A percentile compares a stretch with the other conserved stretches of the same genome.
Conservation (phyloP, 371 early-diverging fungal species). For the Lichtheimia corymbifera region DNA sequence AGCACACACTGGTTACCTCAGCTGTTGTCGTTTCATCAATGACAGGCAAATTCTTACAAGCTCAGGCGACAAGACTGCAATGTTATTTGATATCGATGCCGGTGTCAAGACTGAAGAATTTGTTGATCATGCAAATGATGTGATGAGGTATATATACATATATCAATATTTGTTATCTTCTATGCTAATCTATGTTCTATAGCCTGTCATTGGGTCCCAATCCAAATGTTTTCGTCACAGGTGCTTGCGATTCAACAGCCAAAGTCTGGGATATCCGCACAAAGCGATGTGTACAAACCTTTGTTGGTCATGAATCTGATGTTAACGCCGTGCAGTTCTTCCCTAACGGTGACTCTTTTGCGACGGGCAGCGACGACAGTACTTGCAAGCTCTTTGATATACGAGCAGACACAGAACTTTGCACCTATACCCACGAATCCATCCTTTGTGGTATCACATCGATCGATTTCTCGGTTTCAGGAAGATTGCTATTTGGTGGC, state of each 20-base stretch:
- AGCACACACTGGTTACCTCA: slow-evolving; percentile 97
- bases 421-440: slow-evolving; percentile 94
- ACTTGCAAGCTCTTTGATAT: slow-evolving; percentile 97
- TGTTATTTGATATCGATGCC: slow-evolving; percentile 98
- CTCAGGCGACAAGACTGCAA: slow-evolving; percentile 96
- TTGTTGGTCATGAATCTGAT: slow-evolving; percentile 96
- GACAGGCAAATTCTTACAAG: slow-evolving; percentile 92
- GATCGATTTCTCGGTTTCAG: slow-evolving; percentile 93
- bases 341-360: slow-evolving; percentile 97
- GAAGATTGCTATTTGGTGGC: slow-evolving; percentile 95
- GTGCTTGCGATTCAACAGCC: slow-evolving; percentile 98
- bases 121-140: slow-evolving; percentile 95
- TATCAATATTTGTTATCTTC: not conserved
- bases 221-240: slow-evolving; percentile 95
- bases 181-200: not conserved
- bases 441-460: slow-evolving; percentile 97
- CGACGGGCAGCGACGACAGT: slow-evolving; percentile 97
- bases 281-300: slow-evolving; percentile 95
- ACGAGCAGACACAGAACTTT: slow-evolving; percentile 95
- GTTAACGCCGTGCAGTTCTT: slow-evolving; percentile 99
- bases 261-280: slow-evolving; percentile 98
- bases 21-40: slow-evolving; percentile 92
- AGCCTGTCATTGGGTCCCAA: slow-evolving; percentile 89
- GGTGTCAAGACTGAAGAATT: slow-evolving; percentile 93
- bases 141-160: slow-evolving; percentile 77